Conservation (phyloP, 129 eudicot genomes). For the Daucus carota region DNA sequence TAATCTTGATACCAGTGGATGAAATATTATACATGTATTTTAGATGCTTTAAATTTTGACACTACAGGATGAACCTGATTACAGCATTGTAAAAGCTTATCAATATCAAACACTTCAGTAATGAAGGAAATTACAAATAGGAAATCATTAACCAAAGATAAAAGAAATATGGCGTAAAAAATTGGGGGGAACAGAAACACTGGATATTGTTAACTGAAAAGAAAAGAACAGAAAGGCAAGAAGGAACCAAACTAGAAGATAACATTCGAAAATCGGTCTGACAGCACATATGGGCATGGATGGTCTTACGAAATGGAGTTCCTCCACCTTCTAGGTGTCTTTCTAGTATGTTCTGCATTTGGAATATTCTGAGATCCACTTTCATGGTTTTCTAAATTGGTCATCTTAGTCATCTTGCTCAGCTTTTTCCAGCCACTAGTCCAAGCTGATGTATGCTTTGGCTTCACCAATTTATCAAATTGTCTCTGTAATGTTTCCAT, state of each 20-base stretch:
- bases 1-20: too few species aligned
- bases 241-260: not conserved
- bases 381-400: constrained; percentile 34
- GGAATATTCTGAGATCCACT: constrained; percentile 30
- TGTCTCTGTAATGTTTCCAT: constrained; percentile 68
- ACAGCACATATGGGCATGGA: not conserved
- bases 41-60: too few species aligned
- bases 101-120: not conserved
- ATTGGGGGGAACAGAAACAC: not conserved
- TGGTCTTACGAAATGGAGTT: constrained; percentile 58
- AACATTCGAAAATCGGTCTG: not conserved
- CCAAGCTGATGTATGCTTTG: constrained; percentile 69
- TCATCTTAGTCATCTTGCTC: constrained; percentile 53
- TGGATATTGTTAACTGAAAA: not conserved
- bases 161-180: not conserved
- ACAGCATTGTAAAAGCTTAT: not conserved
- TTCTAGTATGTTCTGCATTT: constrained; percentile 33
- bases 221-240: not conserved
- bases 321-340: constrained; percentile 82
- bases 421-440: constrained; percentile 77
- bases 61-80: too few species aligned
- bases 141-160: not conserved
- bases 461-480: constrained; percentile 51
- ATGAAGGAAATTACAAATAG: not conserved
- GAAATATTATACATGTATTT: too few species aligned